Conservation (phyloP, 345 rosid species). For the Cardamine resedifolia region DNA sequence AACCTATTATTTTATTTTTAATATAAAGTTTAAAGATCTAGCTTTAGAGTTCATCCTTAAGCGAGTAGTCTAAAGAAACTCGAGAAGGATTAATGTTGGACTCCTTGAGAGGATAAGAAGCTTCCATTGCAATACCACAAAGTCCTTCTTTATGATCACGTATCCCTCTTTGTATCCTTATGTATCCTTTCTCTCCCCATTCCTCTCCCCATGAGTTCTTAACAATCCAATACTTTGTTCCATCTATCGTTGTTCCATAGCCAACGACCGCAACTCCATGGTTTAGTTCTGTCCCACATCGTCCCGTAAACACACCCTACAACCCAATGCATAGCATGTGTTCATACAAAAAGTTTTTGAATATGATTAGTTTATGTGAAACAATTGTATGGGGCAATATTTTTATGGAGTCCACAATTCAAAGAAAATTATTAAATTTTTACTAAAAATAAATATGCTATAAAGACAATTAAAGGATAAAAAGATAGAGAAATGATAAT, state of each 20-base stretch:
- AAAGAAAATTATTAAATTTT: not conserved
- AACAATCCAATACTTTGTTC: slow-evolving; percentile 78
- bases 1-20: not conserved
- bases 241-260: slow-evolving; percentile 63
- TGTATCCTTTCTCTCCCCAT: slow-evolving; percentile 81
- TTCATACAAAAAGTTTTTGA: slow-evolving; percentile 4
- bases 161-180: slow-evolving; percentile 60
- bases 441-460: too few relatives aligned
- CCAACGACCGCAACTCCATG: slow-evolving; percentile 74
- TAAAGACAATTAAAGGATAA: too few relatives aligned
- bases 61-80: slow-evolving; percentile 21
- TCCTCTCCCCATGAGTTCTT: slow-evolving; percentile 75
- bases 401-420: not conserved
- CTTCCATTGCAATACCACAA: slow-evolving; percentile 74
- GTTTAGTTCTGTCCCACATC: slow-evolving; percentile 62
- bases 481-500: too few relatives aligned
- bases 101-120: slow-evolving; percentile 67
- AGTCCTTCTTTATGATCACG: slow-evolving; percentile 42
- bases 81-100: slow-evolving; percentile 49
- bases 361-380: not conserved
- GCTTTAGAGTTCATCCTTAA: slow-evolving; percentile 66
- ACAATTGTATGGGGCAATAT: too few relatives aligned
- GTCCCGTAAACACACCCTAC: slow-evolving; percentile 69
- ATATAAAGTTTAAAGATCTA: not conserved
- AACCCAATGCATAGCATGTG: not conserved